Base-by-base conservation (phyloP, 2,329 filamentous ascomycete species). In the Fonsecaea monophora region DNA sequence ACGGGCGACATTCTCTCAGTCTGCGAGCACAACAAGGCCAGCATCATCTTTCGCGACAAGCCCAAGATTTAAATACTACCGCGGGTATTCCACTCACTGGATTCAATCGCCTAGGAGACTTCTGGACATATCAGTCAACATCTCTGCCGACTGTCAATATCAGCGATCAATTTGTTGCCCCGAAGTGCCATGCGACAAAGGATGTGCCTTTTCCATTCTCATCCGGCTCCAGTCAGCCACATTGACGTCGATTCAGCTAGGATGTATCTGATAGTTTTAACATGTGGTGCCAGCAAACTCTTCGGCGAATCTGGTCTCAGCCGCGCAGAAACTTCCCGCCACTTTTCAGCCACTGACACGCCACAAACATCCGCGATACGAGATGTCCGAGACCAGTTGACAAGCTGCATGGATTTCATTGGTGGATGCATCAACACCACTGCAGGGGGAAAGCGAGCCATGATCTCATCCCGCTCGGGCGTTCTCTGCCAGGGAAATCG, bases 21-120 rank as follows among this genome's bases (percentile, higher is more conserved):
- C 7, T 53, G 48, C 21, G 66, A 68, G 55, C 66, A 68, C 56
- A 66, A 66, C 60, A 68, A 68, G 18, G 66, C 55, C 5, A 68
- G 66, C 45, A 68, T 68, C 38, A 53, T 57, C 21, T 68, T 68
- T 35, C 60, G 38, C 10, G 60, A 62, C 5, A 34, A 38, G n/a
- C 10, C 63, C 9, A 62, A 58, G 37, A 53, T 66, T 25, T 66
- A 38, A 61, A 48, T 56, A 42, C 38, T 12, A 13, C 18, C 9
- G 45, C 40, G 6, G 15, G 40, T 42, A 42, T 42, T n/a, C 40
- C 38, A 40, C 38, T 25, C 25, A 40, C 12, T 4, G 12, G 12
- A 13, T 42, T 42, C 15, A 4, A 10, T 42, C 18, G 40, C 15
- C 15, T n/a, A n/a, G 15, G 15, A 8, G 40, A 8, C 8, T 42